Conservation (phyloP, 163 green algal species). For the Dunaliella salina region DNA sequence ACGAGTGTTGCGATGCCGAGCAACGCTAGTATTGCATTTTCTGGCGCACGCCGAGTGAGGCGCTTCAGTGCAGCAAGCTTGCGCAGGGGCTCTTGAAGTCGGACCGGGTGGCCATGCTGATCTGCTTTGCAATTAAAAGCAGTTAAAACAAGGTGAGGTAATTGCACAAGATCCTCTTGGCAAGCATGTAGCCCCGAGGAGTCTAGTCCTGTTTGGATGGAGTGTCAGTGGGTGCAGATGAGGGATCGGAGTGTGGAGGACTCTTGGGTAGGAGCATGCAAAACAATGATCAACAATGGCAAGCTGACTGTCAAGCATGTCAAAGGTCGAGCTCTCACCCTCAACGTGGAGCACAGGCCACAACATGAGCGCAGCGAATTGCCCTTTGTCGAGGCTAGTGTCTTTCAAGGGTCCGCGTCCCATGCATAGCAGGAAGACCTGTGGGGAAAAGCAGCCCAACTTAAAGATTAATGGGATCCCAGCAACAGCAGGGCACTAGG, state of each 20-base stretch:
- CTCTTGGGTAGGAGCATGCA: too few species aligned
- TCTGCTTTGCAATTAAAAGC: background rate
- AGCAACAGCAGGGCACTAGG: too few species aligned
- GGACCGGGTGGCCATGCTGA: background rate
- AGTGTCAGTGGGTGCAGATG: background rate
- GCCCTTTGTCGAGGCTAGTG: background rate
- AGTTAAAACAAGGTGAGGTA: background rate
- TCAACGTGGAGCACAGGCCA: conserved; percentile 24
- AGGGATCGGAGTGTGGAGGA: too few species aligned
- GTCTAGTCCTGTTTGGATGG: too few species aligned
- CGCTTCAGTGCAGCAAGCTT: conserved; percentile 1
- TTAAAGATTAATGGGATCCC: too few species aligned
- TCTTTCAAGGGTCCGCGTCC: background rate
- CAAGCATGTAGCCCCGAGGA: background rate
- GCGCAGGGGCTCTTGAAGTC: background rate
- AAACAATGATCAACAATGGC: too few species aligned
- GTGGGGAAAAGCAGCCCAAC: too few species aligned
- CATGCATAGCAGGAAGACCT: background rate
- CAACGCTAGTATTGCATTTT: conserved; percentile 18
- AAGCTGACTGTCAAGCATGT: too few species aligned
- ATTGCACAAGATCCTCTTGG: background rate
- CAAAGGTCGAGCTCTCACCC: background rate
- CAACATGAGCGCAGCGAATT: conserved; percentile 15
- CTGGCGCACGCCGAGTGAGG: conserved; percentile 4
- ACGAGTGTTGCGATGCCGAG: conserved; percentile 12